phyloP scores from a whole-genome alignment of 2,329 filamentous ascomycete genomes.

The Exophiala sp. region DNA sequence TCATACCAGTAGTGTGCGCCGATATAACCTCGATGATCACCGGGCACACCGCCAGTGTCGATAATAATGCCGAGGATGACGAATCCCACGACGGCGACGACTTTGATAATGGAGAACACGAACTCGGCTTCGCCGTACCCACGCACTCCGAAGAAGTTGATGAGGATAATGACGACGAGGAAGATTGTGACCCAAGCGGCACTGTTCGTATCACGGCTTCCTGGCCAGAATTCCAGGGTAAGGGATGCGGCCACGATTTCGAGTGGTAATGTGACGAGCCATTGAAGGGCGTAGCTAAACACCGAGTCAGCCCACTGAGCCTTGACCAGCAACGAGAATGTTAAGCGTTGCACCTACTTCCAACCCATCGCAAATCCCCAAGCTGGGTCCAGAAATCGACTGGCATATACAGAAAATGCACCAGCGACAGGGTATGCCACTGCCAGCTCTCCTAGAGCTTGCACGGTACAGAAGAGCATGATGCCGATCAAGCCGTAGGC shows the following conservation, averaged over 20 bases:
- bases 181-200: conserved; percentile 81
- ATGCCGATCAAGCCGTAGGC: conserved; percentile 71
- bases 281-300: conserved; percentile 72
- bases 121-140: conserved; percentile 90
- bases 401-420: conserved; percentile 86
- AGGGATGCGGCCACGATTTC: conserved; percentile 84
- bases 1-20: conserved; percentile 69
- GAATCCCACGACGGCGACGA: conserved; percentile 79
- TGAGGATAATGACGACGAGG: conserved; percentile 64
- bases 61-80: conserved; percentile 56
- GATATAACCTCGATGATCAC: conserved; percentile 62
- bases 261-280: conserved; percentile 74
- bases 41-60: conserved; percentile 70
- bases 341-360: conserved; percentile 63
- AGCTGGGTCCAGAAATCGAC: conserved; percentile 84
- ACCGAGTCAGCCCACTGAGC: not conserved
- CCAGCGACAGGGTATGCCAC: conserved; percentile 84
- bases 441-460: conserved; percentile 83
- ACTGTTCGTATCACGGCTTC: conserved; percentile 53
- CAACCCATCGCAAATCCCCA: conserved; percentile 69
- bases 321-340: not conserved
- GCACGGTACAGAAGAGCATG: conserved; percentile 88
- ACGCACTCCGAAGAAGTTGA: conserved; percentile 84
- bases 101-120: conserved; percentile 77
- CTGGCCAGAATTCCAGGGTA: conserved; percentile 70